Evolutionary conservation across 257 asterid species (phyloP).

Genomic region (Solanum ossicruentum): DNA sequence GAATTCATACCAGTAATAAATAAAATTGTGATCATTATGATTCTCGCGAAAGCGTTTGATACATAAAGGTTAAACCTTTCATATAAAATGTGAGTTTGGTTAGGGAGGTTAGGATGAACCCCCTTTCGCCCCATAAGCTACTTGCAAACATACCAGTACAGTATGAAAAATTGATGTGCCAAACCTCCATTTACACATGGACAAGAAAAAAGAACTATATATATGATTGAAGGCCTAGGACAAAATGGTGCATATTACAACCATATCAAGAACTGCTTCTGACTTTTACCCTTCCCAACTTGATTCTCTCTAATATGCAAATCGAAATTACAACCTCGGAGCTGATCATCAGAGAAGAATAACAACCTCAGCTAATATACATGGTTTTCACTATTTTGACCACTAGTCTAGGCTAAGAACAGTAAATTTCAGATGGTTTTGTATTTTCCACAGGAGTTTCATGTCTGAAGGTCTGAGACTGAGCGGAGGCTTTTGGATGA

Average conservation of each 20-base stretch:
- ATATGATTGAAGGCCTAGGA: background rate
- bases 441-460: background rate
- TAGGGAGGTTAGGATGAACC: background rate
- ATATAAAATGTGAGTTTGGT: too few species aligned
- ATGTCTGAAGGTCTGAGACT: background rate
- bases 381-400: background rate
- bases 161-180: background rate
- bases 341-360: background rate
- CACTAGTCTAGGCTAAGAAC: background rate
- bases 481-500: background rate
- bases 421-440: background rate
- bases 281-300: background rate
- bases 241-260: background rate
- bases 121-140: background rate
- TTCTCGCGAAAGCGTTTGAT: background rate
- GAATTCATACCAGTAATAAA: background rate
- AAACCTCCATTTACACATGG: background rate
- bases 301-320: background rate
- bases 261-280: background rate
- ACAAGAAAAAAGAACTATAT: background rate
- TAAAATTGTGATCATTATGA: background rate
- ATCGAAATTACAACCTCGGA: background rate
- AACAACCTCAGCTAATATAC: background rate
- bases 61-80: too few species aligned
- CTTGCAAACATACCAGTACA: background rate